phyloP scores from a whole-genome alignment of 352 stramenopile species.

The Globisporangium spiculum region DNA sequence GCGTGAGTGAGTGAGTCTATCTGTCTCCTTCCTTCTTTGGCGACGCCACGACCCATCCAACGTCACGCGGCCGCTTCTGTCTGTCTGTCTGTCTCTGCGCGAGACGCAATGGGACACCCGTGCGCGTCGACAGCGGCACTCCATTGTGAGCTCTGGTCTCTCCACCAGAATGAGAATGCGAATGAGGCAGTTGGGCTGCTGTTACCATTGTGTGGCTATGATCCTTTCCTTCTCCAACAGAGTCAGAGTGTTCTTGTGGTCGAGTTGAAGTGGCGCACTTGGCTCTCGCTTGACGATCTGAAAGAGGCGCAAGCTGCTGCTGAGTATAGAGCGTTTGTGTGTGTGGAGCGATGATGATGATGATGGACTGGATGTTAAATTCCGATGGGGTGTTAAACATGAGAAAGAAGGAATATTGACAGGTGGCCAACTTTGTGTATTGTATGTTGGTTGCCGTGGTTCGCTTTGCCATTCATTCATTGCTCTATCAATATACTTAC shows the following conservation, averaged over 20 bases:
- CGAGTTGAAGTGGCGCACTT: background rate
- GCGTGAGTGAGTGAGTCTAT: too few species aligned
- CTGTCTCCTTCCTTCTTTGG: too few species aligned
- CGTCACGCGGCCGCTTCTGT: too few species aligned
- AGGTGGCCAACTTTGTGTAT: background rate
- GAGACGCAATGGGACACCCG: conserved; percentile 8
- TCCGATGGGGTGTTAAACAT: background rate
- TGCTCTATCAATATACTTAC: background rate
- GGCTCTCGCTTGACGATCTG: background rate
- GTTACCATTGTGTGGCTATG: background rate
- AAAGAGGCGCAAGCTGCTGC: background rate
- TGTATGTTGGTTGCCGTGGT: background rate
- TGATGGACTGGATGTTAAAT: background rate
- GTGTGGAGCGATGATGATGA: background rate
- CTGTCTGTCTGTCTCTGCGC: background rate
- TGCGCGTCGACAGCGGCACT: background rate
- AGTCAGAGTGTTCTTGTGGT: background rate
- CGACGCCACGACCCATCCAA: too few species aligned
- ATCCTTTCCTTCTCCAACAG: background rate
- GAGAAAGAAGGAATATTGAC: too few species aligned
- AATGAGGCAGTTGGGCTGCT: background rate
- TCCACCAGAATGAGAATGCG: background rate
- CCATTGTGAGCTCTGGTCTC: too few species aligned
- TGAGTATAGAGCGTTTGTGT: background rate
- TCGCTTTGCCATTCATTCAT: background rate